phyloP scores from a whole-genome alignment of 768 basidiomycete genomes.

The Austroboletus festivus region DNA sequence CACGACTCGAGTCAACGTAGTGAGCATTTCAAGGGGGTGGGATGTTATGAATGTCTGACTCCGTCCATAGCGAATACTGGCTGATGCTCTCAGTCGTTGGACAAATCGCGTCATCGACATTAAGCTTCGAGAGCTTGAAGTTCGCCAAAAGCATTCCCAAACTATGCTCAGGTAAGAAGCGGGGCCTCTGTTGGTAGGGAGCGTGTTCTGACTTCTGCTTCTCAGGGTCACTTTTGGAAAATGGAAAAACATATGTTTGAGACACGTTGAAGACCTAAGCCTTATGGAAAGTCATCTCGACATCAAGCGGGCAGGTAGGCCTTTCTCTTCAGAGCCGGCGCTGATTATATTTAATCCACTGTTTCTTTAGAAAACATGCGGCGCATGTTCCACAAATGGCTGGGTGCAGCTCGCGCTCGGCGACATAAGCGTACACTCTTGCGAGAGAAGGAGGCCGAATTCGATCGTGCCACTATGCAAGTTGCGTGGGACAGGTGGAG shows the following conservation, averaged over 20 bases:
- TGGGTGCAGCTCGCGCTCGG: slow-evolving; percentile 53
- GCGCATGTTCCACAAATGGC: slow-evolving; percentile 70
- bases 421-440: slow-evolving; percentile 60
- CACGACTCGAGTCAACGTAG: slow-evolving; percentile 39
- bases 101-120: slow-evolving; percentile 70
- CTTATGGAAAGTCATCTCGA: slow-evolving; percentile 84
- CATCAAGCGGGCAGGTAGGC: slow-evolving; percentile 73
- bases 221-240: slow-evolving; percentile 57
- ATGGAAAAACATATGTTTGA: slow-evolving; percentile 62
- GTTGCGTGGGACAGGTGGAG: slow-evolving; percentile 79
- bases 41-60: slow-evolving; percentile 2
- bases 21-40: slow-evolving; percentile 18
- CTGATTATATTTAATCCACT: background rate
- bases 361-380: slow-evolving; percentile 54
- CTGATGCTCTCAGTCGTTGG: slow-evolving; percentile 54
- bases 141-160: slow-evolving; percentile 45
- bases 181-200: background rate
- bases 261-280: slow-evolving; percentile 67
- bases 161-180: slow-evolving; percentile 36
- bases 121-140: slow-evolving; percentile 70
- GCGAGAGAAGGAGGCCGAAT: slow-evolving; percentile 59
- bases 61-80: slow-evolving; percentile 47
- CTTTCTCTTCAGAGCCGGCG: background rate
- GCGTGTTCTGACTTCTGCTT: slow-evolving; percentile 14
- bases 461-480: slow-evolving; percentile 49